Evolutionary conservation across 805 yeast genomes (phyloP).

Genomic region (Saturnispora quitensis): DNA sequence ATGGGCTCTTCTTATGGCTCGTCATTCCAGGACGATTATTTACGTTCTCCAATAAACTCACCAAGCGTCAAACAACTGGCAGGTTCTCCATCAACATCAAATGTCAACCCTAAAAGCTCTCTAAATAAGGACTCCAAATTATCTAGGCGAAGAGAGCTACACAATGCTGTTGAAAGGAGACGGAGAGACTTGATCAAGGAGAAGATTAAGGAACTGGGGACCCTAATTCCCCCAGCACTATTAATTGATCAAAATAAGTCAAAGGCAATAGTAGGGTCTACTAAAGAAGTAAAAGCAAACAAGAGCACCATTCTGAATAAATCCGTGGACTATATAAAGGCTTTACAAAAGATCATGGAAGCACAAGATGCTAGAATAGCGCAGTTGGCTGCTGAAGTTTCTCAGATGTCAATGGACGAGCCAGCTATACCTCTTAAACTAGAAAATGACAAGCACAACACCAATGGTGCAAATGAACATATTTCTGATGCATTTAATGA

Average conservation of each 20-base stretch:
- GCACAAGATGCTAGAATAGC: constrained; percentile 43
- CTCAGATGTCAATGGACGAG: constrained; percentile 5
- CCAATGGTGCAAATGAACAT: constrained; percentile 1
- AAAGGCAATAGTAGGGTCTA: constrained; percentile 23
- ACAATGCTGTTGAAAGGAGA: constrained; percentile 89
- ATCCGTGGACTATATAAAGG: constrained; percentile 71
- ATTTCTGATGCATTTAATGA: neutral
- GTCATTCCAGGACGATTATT: constrained; percentile 23
- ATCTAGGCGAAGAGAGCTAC: constrained; percentile 76
- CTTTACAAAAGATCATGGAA: constrained; percentile 51
- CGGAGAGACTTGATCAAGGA: constrained; percentile 87
- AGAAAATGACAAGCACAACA: neutral
- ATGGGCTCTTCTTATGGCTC: constrained; percentile 31
- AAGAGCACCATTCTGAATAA: constrained; percentile 69
- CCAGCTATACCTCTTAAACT: neutral
- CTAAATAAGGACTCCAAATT: constrained; percentile 59
- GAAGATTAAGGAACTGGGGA: constrained; percentile 74
- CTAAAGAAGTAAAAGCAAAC: constrained; percentile 67
- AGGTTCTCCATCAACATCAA: constrained; percentile 29
- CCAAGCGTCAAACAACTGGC: constrained; percentile 25
- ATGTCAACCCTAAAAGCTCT: constrained; percentile 28
- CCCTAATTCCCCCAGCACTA: constrained; percentile 69
- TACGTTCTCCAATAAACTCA: constrained; percentile 29
- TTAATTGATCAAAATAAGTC: constrained; percentile 32
- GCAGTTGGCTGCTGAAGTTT: constrained; percentile 25